phyloP scores from a whole-genome alignment of 1,284 basidiomycete species.

The Puccinia horiana region DNA sequence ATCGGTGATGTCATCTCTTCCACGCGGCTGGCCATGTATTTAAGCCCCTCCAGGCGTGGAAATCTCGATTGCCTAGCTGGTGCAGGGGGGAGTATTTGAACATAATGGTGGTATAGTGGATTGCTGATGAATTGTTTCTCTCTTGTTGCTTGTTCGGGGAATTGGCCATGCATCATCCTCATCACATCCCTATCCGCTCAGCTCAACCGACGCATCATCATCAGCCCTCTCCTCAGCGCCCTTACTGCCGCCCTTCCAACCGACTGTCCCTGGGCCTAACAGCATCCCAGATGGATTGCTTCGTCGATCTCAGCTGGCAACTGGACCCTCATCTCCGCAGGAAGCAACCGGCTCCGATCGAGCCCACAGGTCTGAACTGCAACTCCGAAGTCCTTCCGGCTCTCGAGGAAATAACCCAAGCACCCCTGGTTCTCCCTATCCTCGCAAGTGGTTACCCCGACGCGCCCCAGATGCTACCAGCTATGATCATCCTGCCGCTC shows the following conservation, averaged over 20 bases:
- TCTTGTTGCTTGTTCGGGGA: conserved; percentile 3
- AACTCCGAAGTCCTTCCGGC: conserved; percentile 17
- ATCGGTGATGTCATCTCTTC: not conserved
- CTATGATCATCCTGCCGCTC: not conserved
- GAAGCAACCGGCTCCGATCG: not conserved
- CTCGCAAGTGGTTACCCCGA: conserved; percentile 13
- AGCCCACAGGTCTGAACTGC: not conserved
- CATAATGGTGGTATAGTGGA: not conserved
- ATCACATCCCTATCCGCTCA: not conserved
- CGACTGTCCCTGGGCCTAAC: not conserved
- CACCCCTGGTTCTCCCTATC: conserved; percentile 25
- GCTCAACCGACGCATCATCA: conserved; percentile 8
- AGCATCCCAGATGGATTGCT: not conserved
- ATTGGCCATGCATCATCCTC: not conserved
- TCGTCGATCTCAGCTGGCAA: not conserved
- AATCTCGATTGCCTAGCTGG: not conserved
- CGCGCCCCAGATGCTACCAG: not conserved
- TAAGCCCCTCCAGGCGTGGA: not conserved
- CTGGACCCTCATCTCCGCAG: not conserved
- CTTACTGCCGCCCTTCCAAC: conserved; percentile 24
- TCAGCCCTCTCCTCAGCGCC: not conserved
- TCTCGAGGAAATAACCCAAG: not conserved
- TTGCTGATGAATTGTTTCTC: not conserved
- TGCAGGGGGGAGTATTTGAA: not conserved
- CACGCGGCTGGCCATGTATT: not conserved